phyloP scores from a whole-genome alignment of 2,329 filamentous ascomycete genomes.

The Penicillium sp. region DNA sequence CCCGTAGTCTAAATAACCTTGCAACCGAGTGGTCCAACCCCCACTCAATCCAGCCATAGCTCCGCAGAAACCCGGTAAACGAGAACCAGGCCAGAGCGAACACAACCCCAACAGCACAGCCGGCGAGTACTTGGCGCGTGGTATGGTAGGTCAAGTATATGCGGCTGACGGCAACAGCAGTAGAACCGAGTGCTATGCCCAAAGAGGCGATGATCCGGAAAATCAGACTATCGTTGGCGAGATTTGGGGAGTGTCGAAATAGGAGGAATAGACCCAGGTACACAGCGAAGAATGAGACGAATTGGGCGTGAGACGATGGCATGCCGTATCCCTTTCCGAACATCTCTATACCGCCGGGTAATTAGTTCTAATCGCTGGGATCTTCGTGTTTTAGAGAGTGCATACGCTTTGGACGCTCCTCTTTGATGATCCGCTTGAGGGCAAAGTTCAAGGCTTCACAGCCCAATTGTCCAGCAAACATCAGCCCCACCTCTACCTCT shows the following conservation, averaged over 20 bases:
- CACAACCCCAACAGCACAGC: slow-evolving; percentile 69
- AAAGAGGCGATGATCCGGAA: slow-evolving; percentile 61
- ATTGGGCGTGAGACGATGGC: slow-evolving; percentile 95
- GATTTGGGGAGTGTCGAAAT: slow-evolving; percentile 71
- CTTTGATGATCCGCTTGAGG: slow-evolving; percentile 88
- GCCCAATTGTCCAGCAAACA: slow-evolving; percentile 88
- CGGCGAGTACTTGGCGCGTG: slow-evolving; percentile 81
- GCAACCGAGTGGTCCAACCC: slow-evolving; percentile 68
- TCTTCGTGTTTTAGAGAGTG: slow-evolving; percentile 12
- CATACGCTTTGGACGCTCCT: slow-evolving; percentile 82
- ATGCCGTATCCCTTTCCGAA: slow-evolving; percentile 96
- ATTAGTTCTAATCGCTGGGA: neutral
- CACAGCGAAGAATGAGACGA: slow-evolving; percentile 87
- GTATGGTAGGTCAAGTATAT: slow-evolving; percentile 96
- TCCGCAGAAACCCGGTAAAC: slow-evolving; percentile 69
- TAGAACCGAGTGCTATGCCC: slow-evolving; percentile 65
- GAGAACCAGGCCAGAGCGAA: slow-evolving; percentile 81
- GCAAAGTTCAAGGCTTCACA: slow-evolving; percentile 91
- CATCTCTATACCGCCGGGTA: slow-evolving; percentile 56
- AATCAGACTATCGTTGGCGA: slow-evolving; percentile 48
- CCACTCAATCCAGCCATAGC: slow-evolving; percentile 73
- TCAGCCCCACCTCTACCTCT: slow-evolving; percentile 84
- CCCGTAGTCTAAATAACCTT: slow-evolving; percentile 73
- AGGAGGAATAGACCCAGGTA: slow-evolving; percentile 85
- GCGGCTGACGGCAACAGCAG: slow-evolving; percentile 76